Evolutionary conservation across 2,329 filamentous ascomycete species (phyloP), one percentile per base, ranked within the genome.

Genomic region (Lasiodiplodia hormozganensis): DNA sequence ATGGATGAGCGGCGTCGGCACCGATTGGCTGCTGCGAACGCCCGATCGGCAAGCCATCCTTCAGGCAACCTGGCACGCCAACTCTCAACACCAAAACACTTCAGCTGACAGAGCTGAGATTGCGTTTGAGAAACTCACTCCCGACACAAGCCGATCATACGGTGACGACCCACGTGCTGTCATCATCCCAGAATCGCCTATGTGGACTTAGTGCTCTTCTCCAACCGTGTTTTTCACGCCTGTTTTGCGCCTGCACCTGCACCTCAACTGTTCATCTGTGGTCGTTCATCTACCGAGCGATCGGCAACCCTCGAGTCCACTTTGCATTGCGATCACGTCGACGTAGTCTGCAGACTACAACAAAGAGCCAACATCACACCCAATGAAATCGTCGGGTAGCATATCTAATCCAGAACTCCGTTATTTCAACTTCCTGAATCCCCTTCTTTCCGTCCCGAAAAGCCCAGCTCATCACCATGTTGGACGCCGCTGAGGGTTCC

Each of bases 21-120:
- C 10, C 52, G 43, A 64, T 64, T 64, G 60, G 60, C 40, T 47
- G 23, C 23, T 23, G 23, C 23, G 23, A 23, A 23, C 23, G 23
- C 23, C 23, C 23, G 23, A 49, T 34, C 60, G 23, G 10, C 40
- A 21, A n/a, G 11, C 47, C n/a, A 14, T 14, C 21, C 4, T 31
- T 47, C 38, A 49, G 38, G 36, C 54, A 34, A 10, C 18, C 43
- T 47, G 21, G 51, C 21, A 53, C 51, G 56, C n/a, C 56, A 58
- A 21, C 58, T 21, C 23, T 38, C n/a, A 43, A 60, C 56, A 60
- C 36, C 56, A 60, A n/a, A 57, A 18, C n/a, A 53, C 25, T 18
- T 56, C 52, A 56, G 25, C 52, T n/a, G 25, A 8, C 18, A 16
- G 43, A n/a, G 18, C 43, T 47, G 4, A 18, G n/a, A 21, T 21